Base-by-base conservation (phyloP, 1,139 yeast genomes). In the Kodamaea anthophila region DNA sequence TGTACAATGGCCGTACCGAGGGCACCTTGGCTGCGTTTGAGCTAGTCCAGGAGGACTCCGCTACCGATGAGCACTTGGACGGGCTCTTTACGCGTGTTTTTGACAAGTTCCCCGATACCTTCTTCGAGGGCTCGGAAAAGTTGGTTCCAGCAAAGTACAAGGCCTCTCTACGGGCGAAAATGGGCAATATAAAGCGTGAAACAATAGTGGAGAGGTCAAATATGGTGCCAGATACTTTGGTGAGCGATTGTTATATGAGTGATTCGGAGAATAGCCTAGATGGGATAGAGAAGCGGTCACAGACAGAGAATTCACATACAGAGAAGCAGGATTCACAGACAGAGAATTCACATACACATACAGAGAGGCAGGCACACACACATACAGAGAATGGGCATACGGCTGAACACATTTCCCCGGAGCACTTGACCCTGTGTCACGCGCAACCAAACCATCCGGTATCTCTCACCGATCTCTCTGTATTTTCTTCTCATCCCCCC, bases 51-150 rank as follows among this genome's bases (percentile, higher is more conserved):
- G 9, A 9, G 15, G 24, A 10, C 8, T 27, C 26, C n/a, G 26
- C 24, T 9, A 24, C 29, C 8, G 19, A 31, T n/a, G 24, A 25
- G 4, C 13, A 24, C 13, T 28, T 31, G 23, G 26, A 31, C 8
- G 26, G 28, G 4, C 24, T 31, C 4, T 31, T 23, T 19, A 26
- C 21, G 11, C 22, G 34, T 13, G 27, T 31, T 24, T 31, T 31
- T 20, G n/a, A 13, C 2, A 28, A 21, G 3, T 11, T 31, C 7
- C 31, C 29, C 10, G 19, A 16, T 3, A 7, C 10, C 6, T 29
- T 26, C 26, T 31, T 31, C 13, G 33, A 19, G 18, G 18, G 13
- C 9, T 18, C 15, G 13, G 33, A 26, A 9, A 10, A 28, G 24
- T 26, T 31, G 24, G 15, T 31, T 6, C 33, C 33, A 12, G 13